Evolutionary conservation across 2,329 filamentous ascomycete species (phyloP), one percentile per base, ranked within the genome.

Genomic region (Macroventuria anomochaeta): DNA sequence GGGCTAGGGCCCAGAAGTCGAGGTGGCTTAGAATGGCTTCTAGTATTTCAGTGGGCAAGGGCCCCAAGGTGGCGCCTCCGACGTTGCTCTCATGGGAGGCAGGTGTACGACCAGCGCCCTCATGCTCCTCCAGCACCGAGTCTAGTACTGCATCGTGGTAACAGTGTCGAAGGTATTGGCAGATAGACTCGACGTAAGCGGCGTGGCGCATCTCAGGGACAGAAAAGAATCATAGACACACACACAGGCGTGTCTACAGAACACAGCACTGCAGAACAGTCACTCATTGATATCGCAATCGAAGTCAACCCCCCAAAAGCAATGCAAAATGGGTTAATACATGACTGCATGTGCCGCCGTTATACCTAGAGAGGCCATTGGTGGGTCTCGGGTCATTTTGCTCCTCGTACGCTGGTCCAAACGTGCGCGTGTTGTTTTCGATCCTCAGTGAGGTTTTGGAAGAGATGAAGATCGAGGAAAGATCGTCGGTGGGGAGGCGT

Each of bases 401-500:
- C 33, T 43, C 23, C n/a, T 54, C 29, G 44, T 54, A 48, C 34
- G 23, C 25, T 37, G 38, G 28, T 26, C 38, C 29, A 36, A 36
- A 33, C 10, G 39, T 40, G 17, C 34, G 18, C 21, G 34, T 39
- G 29, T 23, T 26, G 33, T 21, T 54, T 49, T 42, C 53, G 53
- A 55, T 55, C 53, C 41, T 42, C 40, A 42, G 34, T 42, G 31
- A 23, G 37, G 25, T 31, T 28, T 46, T 44, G 41, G 40, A 26
- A 25, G 41, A 29, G 25, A 23, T 37, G 41, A 55, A 50, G 53
- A 55, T 55, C 53, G 53, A 50, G 46, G 34, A 39, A 50, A 44
- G 53, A 55, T 55, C 53, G 46, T 46, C 53, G 53, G 53, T 55
- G 53, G 53, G 39, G 53, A 53, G 33, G 39, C 44, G 39, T 44